A percentile compares a stretch with the other conserved stretches of the same genome.
These are phyloP conservation scores for Hypomyces perniciosus DNA, from an alignment of 2,329 filamentous ascomycete species.

Conservation along the genomic window DNA sequence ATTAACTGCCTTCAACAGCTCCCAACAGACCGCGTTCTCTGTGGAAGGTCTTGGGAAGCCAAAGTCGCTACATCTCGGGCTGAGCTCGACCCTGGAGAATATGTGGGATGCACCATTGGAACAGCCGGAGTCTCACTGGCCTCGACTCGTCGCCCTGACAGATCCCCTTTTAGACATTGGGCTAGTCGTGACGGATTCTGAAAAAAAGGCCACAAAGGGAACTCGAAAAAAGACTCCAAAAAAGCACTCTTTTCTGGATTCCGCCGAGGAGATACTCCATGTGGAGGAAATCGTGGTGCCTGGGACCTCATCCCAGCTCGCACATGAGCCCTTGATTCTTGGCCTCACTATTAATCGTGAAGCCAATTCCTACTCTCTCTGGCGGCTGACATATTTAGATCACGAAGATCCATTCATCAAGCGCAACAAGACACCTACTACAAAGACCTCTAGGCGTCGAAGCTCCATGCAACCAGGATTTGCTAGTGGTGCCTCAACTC, in stretches of 20 bases:
- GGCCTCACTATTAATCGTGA: constrained; percentile 77
- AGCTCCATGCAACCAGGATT: constrained; percentile 63
- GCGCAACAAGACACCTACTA: constrained; percentile 39
- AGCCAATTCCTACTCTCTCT: constrained; percentile 72
- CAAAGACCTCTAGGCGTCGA: constrained; percentile 46
- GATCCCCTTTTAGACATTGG: constrained; percentile 84
- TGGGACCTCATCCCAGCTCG: constrained; percentile 28
- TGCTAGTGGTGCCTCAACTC: constrained; percentile 70
- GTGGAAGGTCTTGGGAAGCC: constrained; percentile 51
- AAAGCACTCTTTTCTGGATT: constrained; percentile 57
- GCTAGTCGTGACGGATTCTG: constrained; percentile 61
- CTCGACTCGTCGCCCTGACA: constrained; percentile 74
- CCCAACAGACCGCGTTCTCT: constrained; percentile 48
- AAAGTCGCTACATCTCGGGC: constrained; percentile 47
- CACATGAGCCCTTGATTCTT: constrained; percentile 56
- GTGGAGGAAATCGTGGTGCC: constrained; percentile 62
- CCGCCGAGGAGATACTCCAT: constrained; percentile 77
- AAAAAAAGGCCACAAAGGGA: constrained; percentile 29
- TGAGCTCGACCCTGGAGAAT: constrained; percentile 50
- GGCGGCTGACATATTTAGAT: constrained; percentile 73
- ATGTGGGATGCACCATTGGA: constrained; percentile 51
- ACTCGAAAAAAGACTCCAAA: constrained; percentile 30
- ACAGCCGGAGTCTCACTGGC: constrained; percentile 55
- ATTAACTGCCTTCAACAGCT: constrained; percentile 46
- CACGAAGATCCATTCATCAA: constrained; percentile 54